Percentiles rank a stretch among this genome's conserved stretches.
These are phyloP conservation scores for Fusarium tuaranense DNA, from an alignment of 2,329 filamentous ascomycete genomes.

Conservation along the genomic window DNA sequence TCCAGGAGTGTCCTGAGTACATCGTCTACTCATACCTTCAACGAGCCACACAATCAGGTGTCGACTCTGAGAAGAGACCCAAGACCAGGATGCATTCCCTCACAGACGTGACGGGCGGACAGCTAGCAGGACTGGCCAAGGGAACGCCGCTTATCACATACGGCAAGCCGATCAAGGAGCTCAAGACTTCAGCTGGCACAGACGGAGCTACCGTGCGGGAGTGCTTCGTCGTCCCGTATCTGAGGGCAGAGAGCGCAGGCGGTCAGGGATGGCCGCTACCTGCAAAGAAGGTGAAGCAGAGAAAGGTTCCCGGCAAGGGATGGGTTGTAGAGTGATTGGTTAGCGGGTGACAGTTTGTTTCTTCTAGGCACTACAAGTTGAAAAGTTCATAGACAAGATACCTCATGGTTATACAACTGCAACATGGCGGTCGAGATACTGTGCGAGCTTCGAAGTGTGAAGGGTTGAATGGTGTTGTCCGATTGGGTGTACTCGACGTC, in stretches of 20 bases:
- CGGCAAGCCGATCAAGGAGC: conserved; percentile 92
- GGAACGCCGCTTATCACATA: conserved; percentile 87
- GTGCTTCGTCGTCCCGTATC: conserved; percentile 84
- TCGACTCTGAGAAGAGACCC: conserved; percentile 65
- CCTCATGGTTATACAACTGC: conserved; percentile 26
- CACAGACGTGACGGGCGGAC: conserved; percentile 79
- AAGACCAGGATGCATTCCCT: conserved; percentile 91
- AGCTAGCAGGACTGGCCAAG: conserved; percentile 83
- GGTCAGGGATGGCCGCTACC: conserved; percentile 86
- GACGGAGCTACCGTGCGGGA: conserved; percentile 67
- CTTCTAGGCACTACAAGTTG: conserved; percentile 7
- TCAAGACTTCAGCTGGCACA: conserved; percentile 58
- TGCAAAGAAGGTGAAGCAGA: conserved; percentile 86
- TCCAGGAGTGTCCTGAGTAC: conserved; percentile 84
- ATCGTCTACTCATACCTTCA: conserved; percentile 91
- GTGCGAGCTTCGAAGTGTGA: not conserved
- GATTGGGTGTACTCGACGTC: conserved; percentile 17
- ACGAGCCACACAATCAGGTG: conserved; percentile 66
- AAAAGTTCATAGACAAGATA: conserved; percentile 40
- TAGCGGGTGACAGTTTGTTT: not conserved
- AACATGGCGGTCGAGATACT: not conserved
- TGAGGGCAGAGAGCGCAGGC: conserved; percentile 75
- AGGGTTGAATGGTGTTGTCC: conserved; percentile 1
- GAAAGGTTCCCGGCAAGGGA: conserved; percentile 75
- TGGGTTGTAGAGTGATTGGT: conserved; percentile 75